A percentile compares a stretch with the other conserved stretches of the same genome.
These are phyloP conservation scores for Nitzschia sp. DNA, from an alignment of 108 stramenopile genomes.

Conservation along the genomic window DNA sequence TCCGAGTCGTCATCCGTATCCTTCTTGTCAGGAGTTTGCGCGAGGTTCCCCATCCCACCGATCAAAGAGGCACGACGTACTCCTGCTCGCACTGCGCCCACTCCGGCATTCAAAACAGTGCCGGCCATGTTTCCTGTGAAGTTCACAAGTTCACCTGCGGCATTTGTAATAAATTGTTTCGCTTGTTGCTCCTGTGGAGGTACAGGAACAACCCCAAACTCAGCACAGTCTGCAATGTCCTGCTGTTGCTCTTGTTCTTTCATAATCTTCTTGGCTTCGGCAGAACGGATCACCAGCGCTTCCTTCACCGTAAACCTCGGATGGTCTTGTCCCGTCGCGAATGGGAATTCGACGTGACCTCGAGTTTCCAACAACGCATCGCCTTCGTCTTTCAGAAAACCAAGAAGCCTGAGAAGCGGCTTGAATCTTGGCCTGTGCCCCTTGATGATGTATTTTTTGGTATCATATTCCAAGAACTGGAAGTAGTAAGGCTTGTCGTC, in stretches of 20 bases:
- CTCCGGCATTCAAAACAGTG: constrained; percentile 5
- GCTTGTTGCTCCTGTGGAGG: not conserved
- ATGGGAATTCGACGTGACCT: constrained; percentile 46
- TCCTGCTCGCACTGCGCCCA: constrained; percentile 5
- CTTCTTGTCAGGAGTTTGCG: not conserved
- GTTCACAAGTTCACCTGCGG: constrained; percentile 15
- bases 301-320: constrained; percentile 47
- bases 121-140: constrained; percentile 1
- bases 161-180: not conserved
- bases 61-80: constrained; percentile 12
- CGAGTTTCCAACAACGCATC: constrained; percentile 28
- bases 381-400: constrained; percentile 28
- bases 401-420: constrained; percentile 27
- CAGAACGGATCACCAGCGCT: constrained; percentile 26
- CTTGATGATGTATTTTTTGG: constrained; percentile 22
- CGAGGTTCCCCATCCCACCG: constrained; percentile 8
- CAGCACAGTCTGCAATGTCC: constrained; percentile 31
- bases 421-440: constrained; percentile 22
- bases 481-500: constrained; percentile 59
- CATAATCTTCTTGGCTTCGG: constrained; percentile 17
- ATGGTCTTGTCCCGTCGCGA: constrained; percentile 36
- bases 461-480: constrained; percentile 49
- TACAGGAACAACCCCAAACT: constrained; percentile 32
- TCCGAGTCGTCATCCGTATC: not conserved
- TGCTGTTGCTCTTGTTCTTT: constrained; percentile 13